Percentiles rank a stretch among this genome's conserved stretches.
These are phyloP conservation scores for Pittosporum tobira DNA, from an alignment of 129 eudicot genomes.

Conservation along the genomic window DNA sequence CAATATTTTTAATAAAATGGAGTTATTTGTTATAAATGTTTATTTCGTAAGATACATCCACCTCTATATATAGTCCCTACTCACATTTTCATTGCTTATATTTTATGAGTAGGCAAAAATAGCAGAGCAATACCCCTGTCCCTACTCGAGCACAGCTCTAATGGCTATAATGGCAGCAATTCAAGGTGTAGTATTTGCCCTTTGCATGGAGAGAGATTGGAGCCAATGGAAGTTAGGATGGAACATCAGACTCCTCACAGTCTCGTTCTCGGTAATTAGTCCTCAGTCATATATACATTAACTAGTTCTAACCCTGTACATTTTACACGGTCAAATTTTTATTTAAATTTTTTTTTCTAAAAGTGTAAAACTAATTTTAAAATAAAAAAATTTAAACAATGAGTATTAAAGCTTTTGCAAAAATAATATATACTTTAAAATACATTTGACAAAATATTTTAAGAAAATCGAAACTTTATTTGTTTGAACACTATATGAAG, in stretches of 20 bases:
- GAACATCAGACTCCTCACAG: constrained; percentile 58
- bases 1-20: no score
- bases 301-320: no score
- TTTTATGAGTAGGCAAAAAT: constrained; percentile 34
- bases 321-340: no score
- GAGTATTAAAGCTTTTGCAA: no score
- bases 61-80: no score
- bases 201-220: constrained; percentile 50
- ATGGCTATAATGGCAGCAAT: constrained; percentile 26
- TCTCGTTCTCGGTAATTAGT: constrained; percentile 32
- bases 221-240: constrained; percentile 57
- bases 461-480: no score
- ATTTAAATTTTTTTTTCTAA: no score
- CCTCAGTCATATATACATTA: not conserved
- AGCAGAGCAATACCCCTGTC: constrained; percentile 43
- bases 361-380: not conserved
- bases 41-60: no score
- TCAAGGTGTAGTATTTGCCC: constrained; percentile 30
- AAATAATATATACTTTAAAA: no score
- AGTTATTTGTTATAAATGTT: no score
- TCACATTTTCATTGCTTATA: not conserved
- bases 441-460: no score
- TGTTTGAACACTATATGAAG: not conserved
- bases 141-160: constrained; percentile 40
- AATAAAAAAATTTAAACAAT: no score